These are phyloP conservation scores for Arthrobotrys sinensis DNA, from an alignment of 2,329 filamentous ascomycete species.

Conservation along the genomic window DNA sequence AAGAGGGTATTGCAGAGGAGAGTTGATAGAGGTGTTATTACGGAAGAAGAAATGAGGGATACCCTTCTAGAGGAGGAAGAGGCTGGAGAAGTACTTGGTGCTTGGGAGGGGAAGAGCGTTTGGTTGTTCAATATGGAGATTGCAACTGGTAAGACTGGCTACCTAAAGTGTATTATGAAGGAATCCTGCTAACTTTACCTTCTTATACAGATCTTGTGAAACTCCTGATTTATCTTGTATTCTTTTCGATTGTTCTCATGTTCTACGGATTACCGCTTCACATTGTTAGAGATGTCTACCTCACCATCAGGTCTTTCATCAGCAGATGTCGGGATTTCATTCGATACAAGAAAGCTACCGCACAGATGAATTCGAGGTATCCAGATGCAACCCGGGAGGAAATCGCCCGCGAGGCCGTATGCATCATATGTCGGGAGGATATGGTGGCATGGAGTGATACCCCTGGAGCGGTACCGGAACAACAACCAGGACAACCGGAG, in stretches of 20 bases:
- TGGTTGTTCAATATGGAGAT: conserved; percentile 92
- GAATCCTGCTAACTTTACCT: conserved; percentile 5
- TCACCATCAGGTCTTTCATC: conserved; percentile 91
- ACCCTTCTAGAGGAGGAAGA: conserved; percentile 73
- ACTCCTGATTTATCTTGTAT: conserved; percentile 87
- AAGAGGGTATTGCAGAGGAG: conserved; percentile 76
- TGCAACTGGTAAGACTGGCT: conserved; percentile 75
- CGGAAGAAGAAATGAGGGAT: conserved; percentile 74
- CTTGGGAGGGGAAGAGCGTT: conserved; percentile 93
- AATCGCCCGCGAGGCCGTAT: conserved; percentile 87
- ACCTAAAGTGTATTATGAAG: neutral
- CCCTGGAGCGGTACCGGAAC: conserved; percentile 66
- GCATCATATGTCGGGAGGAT: conserved; percentile 96
- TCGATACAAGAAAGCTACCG: conserved; percentile 89
- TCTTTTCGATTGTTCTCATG: conserved; percentile 91
- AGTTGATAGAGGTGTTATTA: conserved; percentile 80
- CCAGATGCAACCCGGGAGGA: conserved; percentile 92
- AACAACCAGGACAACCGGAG: conserved; percentile 59
- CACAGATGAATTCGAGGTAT: conserved; percentile 92
- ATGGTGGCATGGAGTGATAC: conserved; percentile 84
- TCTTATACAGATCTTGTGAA: conserved; percentile 83
- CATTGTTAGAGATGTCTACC: conserved; percentile 94
- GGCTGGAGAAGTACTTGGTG: conserved; percentile 80
- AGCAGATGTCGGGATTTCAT: conserved; percentile 91
- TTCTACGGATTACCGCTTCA: conserved; percentile 98